Percentiles rank a stretch among this genome's conserved stretches.
Conservation (phyloP, 768 basidiomycete species). For the Rhodotorula kratochvilovae region DNA sequence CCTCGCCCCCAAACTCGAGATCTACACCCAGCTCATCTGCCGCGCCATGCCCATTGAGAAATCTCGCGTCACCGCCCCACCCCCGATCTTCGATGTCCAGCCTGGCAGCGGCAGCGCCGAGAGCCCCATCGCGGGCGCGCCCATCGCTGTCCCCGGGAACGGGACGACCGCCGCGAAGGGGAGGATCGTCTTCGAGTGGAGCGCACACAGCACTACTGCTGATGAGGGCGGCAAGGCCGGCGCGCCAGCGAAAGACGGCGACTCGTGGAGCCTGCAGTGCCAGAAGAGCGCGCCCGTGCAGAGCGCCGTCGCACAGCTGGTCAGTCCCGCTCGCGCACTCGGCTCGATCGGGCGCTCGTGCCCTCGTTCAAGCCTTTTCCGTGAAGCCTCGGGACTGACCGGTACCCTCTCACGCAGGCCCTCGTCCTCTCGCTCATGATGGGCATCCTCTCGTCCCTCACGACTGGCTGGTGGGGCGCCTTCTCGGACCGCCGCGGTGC, state of each 20-base stretch:
- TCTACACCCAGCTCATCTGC: conserved; percentile 27
- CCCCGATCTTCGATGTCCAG: not conserved
- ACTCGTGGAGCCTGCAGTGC: conserved; percentile 21
- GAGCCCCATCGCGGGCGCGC: not conserved
- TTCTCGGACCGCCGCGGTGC: conserved; percentile 47
- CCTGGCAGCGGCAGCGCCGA: not conserved
- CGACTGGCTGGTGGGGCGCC: conserved; percentile 51
- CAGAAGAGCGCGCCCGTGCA: conserved; percentile 11
- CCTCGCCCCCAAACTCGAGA: conserved; percentile 12
- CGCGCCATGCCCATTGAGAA: conserved; percentile 2
- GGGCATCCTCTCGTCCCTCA: conserved; percentile 48
- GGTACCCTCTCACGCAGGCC: too few species aligned
- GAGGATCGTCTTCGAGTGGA: not conserved
- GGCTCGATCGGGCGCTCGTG: too few species aligned
- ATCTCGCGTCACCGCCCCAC: conserved; percentile 2
- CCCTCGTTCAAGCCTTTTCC: too few species aligned
- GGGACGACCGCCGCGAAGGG: not conserved
- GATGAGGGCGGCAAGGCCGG: not conserved
- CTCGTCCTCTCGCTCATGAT: conserved; percentile 26
- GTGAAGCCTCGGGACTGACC: too few species aligned
- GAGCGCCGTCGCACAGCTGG: conserved; percentile 8
- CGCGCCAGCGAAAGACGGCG: not conserved
- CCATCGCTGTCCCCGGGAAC: not conserved
- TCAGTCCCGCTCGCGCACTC: too few species aligned
- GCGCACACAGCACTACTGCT: not conserved